phyloP scores from a whole-genome alignment of 2,329 filamentous ascomycete genomes.

The Aspergillus jensenii region DNA sequence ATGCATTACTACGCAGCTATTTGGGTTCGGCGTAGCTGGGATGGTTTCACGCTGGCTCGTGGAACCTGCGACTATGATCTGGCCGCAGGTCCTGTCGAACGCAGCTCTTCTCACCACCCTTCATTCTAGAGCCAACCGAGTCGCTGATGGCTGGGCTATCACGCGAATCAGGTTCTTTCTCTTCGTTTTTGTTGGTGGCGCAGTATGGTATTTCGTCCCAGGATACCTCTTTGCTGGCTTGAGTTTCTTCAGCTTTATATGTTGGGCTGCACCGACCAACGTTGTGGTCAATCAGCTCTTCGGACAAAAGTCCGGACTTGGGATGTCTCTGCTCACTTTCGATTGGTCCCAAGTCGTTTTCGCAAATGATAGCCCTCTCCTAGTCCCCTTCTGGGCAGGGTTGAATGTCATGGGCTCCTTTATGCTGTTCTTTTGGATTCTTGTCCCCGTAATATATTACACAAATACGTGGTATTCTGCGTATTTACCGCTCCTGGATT shows the following conservation, averaged over 20 bases:
- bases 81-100: constrained; percentile 58
- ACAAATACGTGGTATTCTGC: constrained; percentile 59
- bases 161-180: constrained; percentile 40
- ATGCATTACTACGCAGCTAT: constrained; percentile 61
- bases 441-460: constrained; percentile 46
- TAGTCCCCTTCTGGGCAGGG: constrained; percentile 58
- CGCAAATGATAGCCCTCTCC: constrained; percentile 65
- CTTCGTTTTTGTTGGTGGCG: constrained; percentile 31
- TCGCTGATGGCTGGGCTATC: constrained; percentile 45
- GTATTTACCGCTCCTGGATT: constrained; percentile 63
- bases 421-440: constrained; percentile 44
- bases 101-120: constrained; percentile 47
- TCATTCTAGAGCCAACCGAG: constrained; percentile 31
- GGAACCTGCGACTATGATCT: constrained; percentile 63
- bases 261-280: constrained; percentile 69
- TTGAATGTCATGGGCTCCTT: constrained; percentile 47
- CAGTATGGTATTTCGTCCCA: constrained; percentile 47
- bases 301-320: constrained; percentile 66
- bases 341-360: constrained; percentile 74
- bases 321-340: constrained; percentile 69
- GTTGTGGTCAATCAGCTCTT: constrained; percentile 71
- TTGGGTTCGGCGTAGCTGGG: constrained; percentile 65
- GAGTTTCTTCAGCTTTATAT: constrained; percentile 68
- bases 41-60: constrained; percentile 59
- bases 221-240: constrained; percentile 68